These are phyloP conservation scores for Gyromitra esculenta DNA, from an alignment of 2,329 filamentous ascomycete species.

Conservation along the genomic window DNA sequence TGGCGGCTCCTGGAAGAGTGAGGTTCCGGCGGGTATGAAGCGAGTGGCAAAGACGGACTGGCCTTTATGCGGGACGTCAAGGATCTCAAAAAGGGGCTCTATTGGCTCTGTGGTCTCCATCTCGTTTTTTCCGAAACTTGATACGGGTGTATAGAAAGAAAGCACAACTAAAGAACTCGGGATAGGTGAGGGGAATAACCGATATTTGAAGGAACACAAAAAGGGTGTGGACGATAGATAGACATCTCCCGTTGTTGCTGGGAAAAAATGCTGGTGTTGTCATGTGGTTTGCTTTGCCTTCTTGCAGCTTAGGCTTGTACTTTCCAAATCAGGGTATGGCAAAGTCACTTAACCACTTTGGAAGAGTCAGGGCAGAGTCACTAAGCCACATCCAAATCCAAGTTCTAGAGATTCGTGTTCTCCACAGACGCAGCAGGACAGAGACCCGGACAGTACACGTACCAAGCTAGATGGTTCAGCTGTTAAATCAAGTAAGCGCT, in stretches of 20 bases:
- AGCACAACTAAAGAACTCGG: background rate
- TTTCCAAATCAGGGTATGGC: background rate
- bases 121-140: background rate
- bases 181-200: background rate
- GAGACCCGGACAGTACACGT: too few species aligned
- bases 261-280: background rate
- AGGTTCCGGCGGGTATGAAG: conserved; percentile 44
- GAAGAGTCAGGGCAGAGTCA: background rate
- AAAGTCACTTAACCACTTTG: conserved; percentile 11
- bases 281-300: background rate
- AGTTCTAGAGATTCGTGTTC: too few species aligned
- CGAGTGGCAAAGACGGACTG: conserved; percentile 42
- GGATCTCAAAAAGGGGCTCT: conserved; percentile 36
- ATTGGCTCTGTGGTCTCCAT: conserved; percentile 13
- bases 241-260: background rate
- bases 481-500: too few species aligned
- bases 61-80: conserved; percentile 43
- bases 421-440: too few species aligned
- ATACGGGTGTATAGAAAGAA: background rate
- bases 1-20: conserved; percentile 45
- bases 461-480: too few species aligned
- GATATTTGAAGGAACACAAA: background rate
- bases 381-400: background rate
- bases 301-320: background rate
- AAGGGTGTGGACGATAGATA: background rate